Conservation (phyloP, 371 early-diverging fungal genomes). For the Thermomucor indicae-seudaticae region DNA sequence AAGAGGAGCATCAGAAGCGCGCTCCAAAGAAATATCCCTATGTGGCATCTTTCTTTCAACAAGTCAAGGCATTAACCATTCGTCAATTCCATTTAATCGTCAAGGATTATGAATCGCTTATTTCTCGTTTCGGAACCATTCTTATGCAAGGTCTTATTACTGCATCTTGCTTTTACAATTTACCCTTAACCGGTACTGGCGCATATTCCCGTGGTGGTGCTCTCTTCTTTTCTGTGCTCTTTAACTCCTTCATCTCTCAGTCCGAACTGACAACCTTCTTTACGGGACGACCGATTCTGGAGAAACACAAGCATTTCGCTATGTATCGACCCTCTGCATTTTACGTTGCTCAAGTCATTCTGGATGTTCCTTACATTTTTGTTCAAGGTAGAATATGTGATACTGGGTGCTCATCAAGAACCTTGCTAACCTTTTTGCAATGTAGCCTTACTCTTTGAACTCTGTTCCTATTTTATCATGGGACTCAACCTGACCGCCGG, state of each 20-base stretch:
- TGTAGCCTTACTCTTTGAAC: slow-evolving; percentile 36
- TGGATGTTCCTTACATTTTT: slow-evolving; percentile 37
- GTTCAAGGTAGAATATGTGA: slow-evolving; percentile 29
- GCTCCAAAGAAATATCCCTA: slow-evolving; percentile 36
- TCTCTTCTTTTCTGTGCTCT: slow-evolving; percentile 51
- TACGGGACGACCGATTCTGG: slow-evolving; percentile 56
- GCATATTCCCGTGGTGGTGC: slow-evolving; percentile 68
- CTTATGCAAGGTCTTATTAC: slow-evolving; percentile 61
- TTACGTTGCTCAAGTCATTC: slow-evolving; percentile 53
- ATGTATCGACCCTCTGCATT: slow-evolving; percentile 64
- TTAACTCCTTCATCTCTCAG: slow-evolving; percentile 53
- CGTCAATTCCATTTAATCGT: slow-evolving; percentile 47
- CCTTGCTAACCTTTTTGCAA: slow-evolving; percentile 46
- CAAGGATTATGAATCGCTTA: slow-evolving; percentile 39
- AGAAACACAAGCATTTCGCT: slow-evolving; percentile 67
- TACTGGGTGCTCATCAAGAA: neutral
- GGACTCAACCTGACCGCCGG: slow-evolving; percentile 36
- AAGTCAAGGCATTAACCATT: slow-evolving; percentile 37
- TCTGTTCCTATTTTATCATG: slow-evolving; percentile 41
- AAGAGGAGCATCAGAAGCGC: slow-evolving; percentile 34
- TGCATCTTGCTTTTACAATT: slow-evolving; percentile 59
- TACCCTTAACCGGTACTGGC: slow-evolving; percentile 48
- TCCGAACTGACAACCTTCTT: slow-evolving; percentile 47
- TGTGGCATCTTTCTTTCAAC: slow-evolving; percentile 44
- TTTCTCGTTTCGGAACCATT: slow-evolving; percentile 51